Conservation (phyloP, 2,329 filamentous ascomycete species). For the Colletotrichum sp. region DNA sequence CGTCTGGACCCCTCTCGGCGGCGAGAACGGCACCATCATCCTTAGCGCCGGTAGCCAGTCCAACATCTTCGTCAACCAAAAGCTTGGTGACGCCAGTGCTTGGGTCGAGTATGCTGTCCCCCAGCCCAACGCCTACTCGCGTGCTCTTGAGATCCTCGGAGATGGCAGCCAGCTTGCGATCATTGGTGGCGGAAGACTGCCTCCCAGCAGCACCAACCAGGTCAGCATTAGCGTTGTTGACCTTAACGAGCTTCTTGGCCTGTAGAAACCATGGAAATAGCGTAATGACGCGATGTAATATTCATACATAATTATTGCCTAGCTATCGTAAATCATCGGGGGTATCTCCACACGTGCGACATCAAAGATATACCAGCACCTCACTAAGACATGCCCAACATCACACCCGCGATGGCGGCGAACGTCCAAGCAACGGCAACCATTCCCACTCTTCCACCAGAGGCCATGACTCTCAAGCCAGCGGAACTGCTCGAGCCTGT, state of each 20-base stretch:
- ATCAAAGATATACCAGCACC: not conserved
- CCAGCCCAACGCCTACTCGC: slow-evolving; percentile 41
- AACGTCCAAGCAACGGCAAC: not conserved
- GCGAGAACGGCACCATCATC: slow-evolving; percentile 49
- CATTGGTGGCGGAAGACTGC: slow-evolving; percentile 48
- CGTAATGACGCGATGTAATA: not conserved
- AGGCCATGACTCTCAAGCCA: not conserved
- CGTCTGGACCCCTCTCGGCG: slow-evolving; percentile 47
- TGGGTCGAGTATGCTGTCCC: slow-evolving; percentile 42
- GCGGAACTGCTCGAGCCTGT: not conserved
- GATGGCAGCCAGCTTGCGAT: slow-evolving; percentile 42
- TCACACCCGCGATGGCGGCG: not conserved
- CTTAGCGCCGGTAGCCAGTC: slow-evolving; percentile 42
- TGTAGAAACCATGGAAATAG: not conserved
- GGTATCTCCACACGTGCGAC: not conserved
- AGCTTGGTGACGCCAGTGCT: slow-evolving; percentile 37
- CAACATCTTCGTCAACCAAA: slow-evolving; percentile 48
- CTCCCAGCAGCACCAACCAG: slow-evolving; percentile 50
- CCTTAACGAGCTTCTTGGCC: slow-evolving; percentile 23
- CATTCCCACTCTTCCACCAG: not conserved
- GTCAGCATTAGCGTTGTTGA: slow-evolving; percentile 41
- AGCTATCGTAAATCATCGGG: not conserved
- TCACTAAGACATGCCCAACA: not conserved
- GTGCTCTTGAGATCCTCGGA: slow-evolving; percentile 39
- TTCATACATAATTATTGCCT: not conserved